A percentile compares a stretch with the other conserved stretches of the same genome.
Evolutionary conservation across 208 protist species (phyloP).

Genomic region (Sergeia podlipaevii): DNA sequence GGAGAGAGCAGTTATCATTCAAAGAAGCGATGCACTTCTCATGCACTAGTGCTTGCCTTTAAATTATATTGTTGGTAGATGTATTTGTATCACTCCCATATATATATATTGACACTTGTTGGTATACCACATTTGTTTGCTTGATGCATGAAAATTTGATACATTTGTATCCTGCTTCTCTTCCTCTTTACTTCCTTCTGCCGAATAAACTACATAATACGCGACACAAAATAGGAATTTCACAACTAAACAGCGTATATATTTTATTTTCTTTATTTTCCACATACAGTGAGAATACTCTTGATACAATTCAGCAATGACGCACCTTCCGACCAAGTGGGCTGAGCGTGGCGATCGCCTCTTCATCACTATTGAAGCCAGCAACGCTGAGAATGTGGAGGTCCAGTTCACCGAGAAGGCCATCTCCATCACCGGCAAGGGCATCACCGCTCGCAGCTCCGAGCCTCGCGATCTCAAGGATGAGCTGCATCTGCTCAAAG

Average conservation of each 20-base stretch:
- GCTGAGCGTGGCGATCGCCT: constrained; percentile 85
- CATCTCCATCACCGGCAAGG: constrained; percentile 64
- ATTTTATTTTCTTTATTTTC: constrained; percentile 1
- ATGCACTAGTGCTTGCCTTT: background rate
- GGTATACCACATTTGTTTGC: no score
- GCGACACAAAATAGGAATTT: constrained; percentile 2
- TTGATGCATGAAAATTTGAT: no score
- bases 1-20: background rate
- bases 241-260: background rate
- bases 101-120: no score
- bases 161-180: no score
- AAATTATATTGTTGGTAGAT: background rate
- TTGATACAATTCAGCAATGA: constrained; percentile 24
- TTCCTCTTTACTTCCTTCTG: background rate
- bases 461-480: constrained; percentile 63
- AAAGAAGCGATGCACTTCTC: background rate
- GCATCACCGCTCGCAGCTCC: constrained; percentile 60
- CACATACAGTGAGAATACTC: no score
- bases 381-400: constrained; percentile 64
- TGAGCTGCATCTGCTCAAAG: constrained; percentile 69
- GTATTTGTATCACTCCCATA: no score
- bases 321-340: constrained; percentile 89
- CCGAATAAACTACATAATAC: background rate
- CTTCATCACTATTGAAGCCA: constrained; percentile 84
- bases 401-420: constrained; percentile 78